Conservation (phyloP, 176 grass and related monocot species). For the Neostapfia colusana region DNA sequence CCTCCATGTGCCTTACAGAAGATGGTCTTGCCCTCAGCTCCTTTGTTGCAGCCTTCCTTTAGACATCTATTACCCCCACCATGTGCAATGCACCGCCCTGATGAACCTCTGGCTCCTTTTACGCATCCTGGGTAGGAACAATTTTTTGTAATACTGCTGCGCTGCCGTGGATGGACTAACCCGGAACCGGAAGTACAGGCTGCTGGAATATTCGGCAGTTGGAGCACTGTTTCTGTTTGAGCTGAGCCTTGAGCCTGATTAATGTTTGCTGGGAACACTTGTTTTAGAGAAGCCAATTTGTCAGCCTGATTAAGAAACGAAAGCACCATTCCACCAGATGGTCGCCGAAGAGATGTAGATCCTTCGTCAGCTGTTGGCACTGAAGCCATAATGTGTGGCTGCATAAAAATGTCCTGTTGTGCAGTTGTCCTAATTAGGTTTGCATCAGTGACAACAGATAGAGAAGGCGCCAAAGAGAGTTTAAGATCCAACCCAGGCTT, state of each 20-base stretch:
- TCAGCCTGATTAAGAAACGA: constrained; percentile 52
- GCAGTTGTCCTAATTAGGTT: constrained; percentile 15
- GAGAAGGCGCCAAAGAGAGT: constrained; percentile 66
- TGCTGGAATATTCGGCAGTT: constrained; percentile 44
- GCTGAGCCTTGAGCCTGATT: constrained; percentile 22
- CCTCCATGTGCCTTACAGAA: constrained; percentile 91
- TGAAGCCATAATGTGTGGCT: constrained; percentile 35
- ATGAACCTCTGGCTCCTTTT: constrained; percentile 88
- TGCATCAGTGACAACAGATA: constrained; percentile 60
- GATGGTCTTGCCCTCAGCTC: constrained; percentile 85
- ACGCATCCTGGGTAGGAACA: constrained; percentile 63
- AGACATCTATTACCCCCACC: constrained; percentile 82
- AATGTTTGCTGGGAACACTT: constrained; percentile 27
- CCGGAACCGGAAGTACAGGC: constrained; percentile 50
- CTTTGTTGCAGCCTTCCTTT: constrained; percentile 72
- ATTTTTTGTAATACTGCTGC: constrained; percentile 50
- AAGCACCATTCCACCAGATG: constrained; percentile 57
- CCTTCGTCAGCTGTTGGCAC: constrained; percentile 77
- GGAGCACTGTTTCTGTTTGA: constrained; percentile 25
- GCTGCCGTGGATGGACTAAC: constrained; percentile 41
- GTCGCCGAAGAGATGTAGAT: constrained; percentile 76
- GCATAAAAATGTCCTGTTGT: constrained; percentile 37
- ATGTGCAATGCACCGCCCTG: constrained; percentile 77
- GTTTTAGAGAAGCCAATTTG: constrained; percentile 22
- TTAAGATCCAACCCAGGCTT: constrained; percentile 60